Evolutionary conservation across 1,284 basidiomycete species (phyloP).

Genomic region (Puccinia coronata): DNA sequence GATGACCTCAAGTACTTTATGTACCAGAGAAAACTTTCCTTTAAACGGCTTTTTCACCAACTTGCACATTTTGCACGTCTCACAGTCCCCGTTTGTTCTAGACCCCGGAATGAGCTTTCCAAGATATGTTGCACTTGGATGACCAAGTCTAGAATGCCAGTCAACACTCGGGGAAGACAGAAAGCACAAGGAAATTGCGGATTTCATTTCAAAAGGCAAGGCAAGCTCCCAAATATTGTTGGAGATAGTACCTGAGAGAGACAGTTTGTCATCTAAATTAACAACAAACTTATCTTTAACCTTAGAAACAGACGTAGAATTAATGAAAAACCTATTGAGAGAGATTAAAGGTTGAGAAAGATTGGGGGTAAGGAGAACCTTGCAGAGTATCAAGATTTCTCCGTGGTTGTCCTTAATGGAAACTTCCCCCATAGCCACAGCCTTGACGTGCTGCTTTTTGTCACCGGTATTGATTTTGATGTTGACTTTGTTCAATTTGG

Average conservation of each 20-base stretch:
- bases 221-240: neutral
- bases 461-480: no score
- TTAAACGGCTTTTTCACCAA: neutral
- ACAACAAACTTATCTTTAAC: neutral
- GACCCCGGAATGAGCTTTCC: neutral
- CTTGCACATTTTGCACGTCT: constrained; percentile 1
- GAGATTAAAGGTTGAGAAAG: neutral
- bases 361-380: neutral
- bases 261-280: neutral
- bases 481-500: neutral
- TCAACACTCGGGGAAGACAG: neutral
- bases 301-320: neutral
- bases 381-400: neutral
- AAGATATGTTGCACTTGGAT: neutral
- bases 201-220: neutral
- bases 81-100: neutral
- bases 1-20: neutral
- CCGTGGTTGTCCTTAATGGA: neutral
- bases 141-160: neutral
- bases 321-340: neutral
- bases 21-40: neutral
- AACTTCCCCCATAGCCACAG: no score
- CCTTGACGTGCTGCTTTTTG: no score
- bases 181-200: neutral
- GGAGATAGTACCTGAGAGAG: neutral